Conservation (phyloP, 208 protist species). For the Leishmania amazonensis region DNA sequence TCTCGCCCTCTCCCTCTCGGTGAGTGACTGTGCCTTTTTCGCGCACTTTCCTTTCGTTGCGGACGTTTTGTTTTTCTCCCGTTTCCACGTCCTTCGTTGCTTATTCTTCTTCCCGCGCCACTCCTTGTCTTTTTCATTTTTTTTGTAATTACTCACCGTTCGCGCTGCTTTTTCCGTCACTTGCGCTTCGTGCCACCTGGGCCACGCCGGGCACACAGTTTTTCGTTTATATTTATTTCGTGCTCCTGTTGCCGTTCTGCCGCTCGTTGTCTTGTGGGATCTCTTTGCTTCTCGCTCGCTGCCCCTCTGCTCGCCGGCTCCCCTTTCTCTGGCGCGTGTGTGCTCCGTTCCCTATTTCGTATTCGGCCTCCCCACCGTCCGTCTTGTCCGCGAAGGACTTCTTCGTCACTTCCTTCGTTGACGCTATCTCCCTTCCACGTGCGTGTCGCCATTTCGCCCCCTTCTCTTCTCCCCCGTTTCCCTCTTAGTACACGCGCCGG, state of each 20-base stretch:
- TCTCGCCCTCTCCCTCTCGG: background rate
- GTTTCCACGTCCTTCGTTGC: constrained; percentile 4
- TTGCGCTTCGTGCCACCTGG: background rate
- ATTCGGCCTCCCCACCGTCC: background rate
- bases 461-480: background rate
- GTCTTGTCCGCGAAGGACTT: background rate
- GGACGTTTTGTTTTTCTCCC: constrained; percentile 9
- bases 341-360: too few species aligned
- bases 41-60: background rate
- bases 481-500: background rate
- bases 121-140: constrained; percentile 9
- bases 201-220: background rate
- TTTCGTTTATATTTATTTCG: background rate
- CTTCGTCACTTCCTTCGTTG: background rate
- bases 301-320: background rate
- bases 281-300: background rate
- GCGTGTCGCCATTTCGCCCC: background rate
- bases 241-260: background rate
- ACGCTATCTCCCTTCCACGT: background rate
- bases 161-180: background rate
- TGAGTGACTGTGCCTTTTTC: background rate
- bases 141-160: background rate
- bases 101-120: constrained; percentile 5
- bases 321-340: background rate
- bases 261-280: background rate